Conservation (phyloP, 345 rosid genomes). For the Geranium brycei region DNA sequence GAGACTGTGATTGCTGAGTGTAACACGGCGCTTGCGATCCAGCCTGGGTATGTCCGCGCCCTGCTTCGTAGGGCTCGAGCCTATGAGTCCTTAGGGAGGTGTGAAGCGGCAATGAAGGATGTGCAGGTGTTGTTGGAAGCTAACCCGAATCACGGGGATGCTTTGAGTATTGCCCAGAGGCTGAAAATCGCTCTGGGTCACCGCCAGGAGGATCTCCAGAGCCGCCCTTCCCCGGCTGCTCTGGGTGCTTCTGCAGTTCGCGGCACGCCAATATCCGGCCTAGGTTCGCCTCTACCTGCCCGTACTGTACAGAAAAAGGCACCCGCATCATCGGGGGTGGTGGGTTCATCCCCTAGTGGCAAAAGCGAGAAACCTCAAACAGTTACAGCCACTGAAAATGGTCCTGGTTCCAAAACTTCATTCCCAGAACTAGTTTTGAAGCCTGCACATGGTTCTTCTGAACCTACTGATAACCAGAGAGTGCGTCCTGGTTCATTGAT, state of each 20-base stretch:
- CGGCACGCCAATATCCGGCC: conserved; percentile 81
- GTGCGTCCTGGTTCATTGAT: conserved; percentile 19
- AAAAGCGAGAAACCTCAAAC: conserved; percentile 39
- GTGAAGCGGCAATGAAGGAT: conserved; percentile 75
- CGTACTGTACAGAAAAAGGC: conserved; percentile 58
- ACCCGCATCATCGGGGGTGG: conserved; percentile 26
- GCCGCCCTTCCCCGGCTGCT: conserved; percentile 97
- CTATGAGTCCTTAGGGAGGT: conserved; percentile 63
- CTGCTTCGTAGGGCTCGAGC: conserved; percentile 88
- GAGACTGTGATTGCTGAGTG: conserved; percentile 79
- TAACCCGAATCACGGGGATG: conserved; percentile 69
- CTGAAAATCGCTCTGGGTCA: conserved; percentile 59
- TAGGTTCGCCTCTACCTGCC: conserved; percentile 86
- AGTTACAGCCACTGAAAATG: conserved; percentile 35
- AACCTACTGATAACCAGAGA: conserved; percentile 22
- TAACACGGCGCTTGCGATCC: conserved; percentile 67
- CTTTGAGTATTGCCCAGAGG: conserved; percentile 51
- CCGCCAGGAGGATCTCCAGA: conserved; percentile 61
- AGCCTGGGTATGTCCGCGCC: conserved; percentile 69
- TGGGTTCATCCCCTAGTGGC: conserved; percentile 16
- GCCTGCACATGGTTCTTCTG: conserved; percentile 39
- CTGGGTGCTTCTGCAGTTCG: conserved; percentile 94
- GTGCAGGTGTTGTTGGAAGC: conserved; percentile 55
- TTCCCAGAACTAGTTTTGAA: conserved; percentile 45
- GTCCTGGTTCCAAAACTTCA: conserved; percentile 35